Percentiles rank a stretch among this genome's conserved stretches.
These are phyloP conservation scores for Rhizopus stolonifer DNA, from an alignment of 371 early-diverging fungal genomes.

Conservation along the genomic window DNA sequence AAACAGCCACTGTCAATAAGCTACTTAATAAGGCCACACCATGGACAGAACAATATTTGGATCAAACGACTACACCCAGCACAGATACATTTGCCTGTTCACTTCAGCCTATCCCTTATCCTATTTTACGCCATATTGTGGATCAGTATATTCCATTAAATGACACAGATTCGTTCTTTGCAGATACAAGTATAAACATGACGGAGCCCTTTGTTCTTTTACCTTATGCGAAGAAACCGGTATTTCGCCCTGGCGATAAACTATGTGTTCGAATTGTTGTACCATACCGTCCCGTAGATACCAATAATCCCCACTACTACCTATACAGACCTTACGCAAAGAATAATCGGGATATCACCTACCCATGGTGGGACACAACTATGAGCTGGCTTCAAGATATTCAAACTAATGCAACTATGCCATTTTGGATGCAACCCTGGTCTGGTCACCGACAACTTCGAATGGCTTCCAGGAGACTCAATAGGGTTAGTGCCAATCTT, in stretches of 20 bases:
- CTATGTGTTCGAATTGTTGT: slow-evolving; percentile 30
- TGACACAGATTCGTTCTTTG: slow-evolving; percentile 16
- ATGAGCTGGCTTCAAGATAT: slow-evolving; percentile 20
- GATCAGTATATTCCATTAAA: slow-evolving; percentile 15
- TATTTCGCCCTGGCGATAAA: slow-evolving; percentile 4
- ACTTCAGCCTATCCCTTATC: slow-evolving; percentile 24
- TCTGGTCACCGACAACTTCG: slow-evolving; percentile 24
- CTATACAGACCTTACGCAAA: slow-evolving; percentile 26
- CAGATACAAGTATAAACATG: slow-evolving; percentile 2
- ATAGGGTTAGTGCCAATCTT: slow-evolving; percentile 7
- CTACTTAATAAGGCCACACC: neutral
- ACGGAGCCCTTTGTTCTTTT: slow-evolving; percentile 17
- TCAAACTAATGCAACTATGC: slow-evolving; percentile 22
- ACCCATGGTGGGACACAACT: slow-evolving; percentile 44
- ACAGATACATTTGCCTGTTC: slow-evolving; percentile 12
- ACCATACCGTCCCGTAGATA: slow-evolving; percentile 11
- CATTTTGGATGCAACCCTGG: slow-evolving; percentile 38
- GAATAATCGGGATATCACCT: slow-evolving; percentile 12
- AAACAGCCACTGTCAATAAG: neutral
- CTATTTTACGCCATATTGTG: slow-evolving; percentile 21
- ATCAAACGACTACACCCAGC: neutral
- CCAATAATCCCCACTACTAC: slow-evolving; percentile 11
- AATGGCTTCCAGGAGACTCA: slow-evolving; percentile 12
- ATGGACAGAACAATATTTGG: slow-evolving; percentile 18
- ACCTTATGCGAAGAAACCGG: slow-evolving; percentile 12